Evolutionary conservation across 169 alveolate genomes (phyloP).

Genomic region (Plasmodium blacklocki): DNA sequence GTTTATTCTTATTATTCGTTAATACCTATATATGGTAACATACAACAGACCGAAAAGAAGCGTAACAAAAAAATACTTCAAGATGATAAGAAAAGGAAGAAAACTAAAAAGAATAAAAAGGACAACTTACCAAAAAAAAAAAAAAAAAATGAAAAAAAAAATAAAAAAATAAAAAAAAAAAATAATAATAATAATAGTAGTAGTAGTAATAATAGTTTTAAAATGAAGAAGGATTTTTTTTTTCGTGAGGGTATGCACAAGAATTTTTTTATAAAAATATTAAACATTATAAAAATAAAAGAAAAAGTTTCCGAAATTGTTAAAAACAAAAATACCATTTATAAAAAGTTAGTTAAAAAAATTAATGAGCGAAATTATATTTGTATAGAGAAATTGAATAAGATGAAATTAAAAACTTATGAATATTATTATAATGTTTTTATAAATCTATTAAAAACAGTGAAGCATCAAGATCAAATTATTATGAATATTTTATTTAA

Average conservation of each 20-base stretch:
- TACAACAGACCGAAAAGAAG: not conserved
- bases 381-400: not conserved
- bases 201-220: not conserved
- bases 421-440: constrained; percentile 18
- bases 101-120: no score
- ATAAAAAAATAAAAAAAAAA: no score
- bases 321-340: constrained; percentile 28
- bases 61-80: not conserved
- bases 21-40: not conserved
- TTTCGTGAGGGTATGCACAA: not conserved
- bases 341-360: constrained; percentile 38
- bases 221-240: not conserved
- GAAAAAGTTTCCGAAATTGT: constrained; percentile 9
- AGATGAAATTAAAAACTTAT: not conserved
- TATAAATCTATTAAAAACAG: constrained; percentile 24
- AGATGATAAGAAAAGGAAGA: not conserved
- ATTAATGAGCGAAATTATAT: constrained; percentile 1
- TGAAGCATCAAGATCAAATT: constrained; percentile 33
- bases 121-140: no score
- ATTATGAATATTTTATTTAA: constrained; percentile 40
- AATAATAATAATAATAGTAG: no score
- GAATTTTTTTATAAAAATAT: constrained; percentile 24
- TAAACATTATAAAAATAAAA: constrained; percentile 47
- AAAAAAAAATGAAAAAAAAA: not conserved
- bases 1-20: constrained; percentile 28